Evolutionary conservation across 2,329 filamentous ascomycete genomes (phyloP).

Genomic region (Bipolaris victoriae): DNA sequence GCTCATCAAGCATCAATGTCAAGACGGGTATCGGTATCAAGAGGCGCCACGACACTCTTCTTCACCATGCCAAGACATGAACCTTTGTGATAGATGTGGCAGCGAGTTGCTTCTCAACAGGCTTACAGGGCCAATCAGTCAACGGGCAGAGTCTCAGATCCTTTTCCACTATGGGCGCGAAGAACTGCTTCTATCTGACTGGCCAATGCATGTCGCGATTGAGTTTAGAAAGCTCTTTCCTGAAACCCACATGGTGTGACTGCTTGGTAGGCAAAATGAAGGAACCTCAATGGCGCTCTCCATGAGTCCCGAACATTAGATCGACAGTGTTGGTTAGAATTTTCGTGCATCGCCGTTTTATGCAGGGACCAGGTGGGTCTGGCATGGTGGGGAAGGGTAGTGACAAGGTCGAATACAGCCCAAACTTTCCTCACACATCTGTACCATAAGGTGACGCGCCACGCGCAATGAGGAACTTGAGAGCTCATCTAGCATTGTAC

Average conservation of each 20-base stretch:
- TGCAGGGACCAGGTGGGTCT: slow-evolving; percentile 3
- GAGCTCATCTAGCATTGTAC: too few relatives aligned
- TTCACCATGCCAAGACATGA: neutral
- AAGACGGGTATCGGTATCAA: neutral
- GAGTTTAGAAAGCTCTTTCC: neutral
- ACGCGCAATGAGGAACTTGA: too few relatives aligned
- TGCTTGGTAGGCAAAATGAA: neutral
- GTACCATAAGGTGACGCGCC: neutral
- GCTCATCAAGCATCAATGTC: neutral
- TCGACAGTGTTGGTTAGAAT: neutral
- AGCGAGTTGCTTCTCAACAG: neutral
- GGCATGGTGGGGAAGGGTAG: neutral
- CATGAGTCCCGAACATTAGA: neutral
- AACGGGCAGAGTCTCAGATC: neutral
- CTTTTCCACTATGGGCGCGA: neutral
- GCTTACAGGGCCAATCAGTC: neutral
- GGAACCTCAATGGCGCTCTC: neutral
- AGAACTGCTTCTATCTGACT: neutral
- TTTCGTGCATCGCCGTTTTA: neutral
- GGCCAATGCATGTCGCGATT: neutral
- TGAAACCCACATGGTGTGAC: too few relatives aligned
- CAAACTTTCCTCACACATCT: neutral
- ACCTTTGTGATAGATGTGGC: neutral
- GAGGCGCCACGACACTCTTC: neutral
- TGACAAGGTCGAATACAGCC: neutral